phyloP scores from a whole-genome alignment of 2,329 filamentous ascomycete species.

The Trichoderma brevicompactum region DNA sequence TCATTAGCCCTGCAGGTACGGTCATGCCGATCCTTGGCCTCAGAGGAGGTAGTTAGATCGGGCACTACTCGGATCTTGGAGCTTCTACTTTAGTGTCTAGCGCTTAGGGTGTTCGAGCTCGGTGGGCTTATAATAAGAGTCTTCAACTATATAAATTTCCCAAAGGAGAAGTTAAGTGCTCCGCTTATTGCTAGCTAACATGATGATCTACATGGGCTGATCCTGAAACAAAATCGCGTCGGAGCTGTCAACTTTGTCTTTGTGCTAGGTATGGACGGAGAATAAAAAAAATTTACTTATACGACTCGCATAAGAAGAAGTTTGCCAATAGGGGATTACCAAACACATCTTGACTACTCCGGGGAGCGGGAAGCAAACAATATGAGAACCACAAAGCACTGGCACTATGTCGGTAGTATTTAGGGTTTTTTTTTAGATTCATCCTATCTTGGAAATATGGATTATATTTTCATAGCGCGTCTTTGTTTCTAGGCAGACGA shows the following conservation, averaged over 20 bases:
- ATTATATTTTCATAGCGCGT: not conserved
- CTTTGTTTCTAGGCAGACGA: not conserved
- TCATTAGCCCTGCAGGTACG: constrained; percentile 2
- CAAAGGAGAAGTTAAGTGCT: not conserved
- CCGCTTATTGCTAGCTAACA: not conserved
- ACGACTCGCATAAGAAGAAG: not conserved
- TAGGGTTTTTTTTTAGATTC: not conserved
- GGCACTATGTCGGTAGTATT: not conserved
- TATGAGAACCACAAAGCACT: not conserved
- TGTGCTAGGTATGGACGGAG: not conserved
- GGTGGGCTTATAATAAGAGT: not conserved
- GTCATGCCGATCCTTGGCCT: constrained; percentile 5
- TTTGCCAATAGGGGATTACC: not conserved
- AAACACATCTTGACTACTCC: not conserved
- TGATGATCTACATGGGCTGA: constrained; percentile 15
- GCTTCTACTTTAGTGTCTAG: constrained; percentile 25
- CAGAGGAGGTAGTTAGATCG: not conserved
- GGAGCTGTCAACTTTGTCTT: not conserved
- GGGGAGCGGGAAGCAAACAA: not conserved
- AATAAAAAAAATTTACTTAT: not conserved
- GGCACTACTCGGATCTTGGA: constrained; percentile 6
- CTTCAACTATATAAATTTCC: constrained; percentile 8
- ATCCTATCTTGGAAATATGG: not conserved
- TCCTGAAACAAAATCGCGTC: not conserved
- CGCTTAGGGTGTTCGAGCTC: constrained; percentile 4